Evolutionary conservation across 139 green algal species (phyloP), one percentile per base, ranked within the genome.

Genomic region (Coelastrella sp.): DNA sequence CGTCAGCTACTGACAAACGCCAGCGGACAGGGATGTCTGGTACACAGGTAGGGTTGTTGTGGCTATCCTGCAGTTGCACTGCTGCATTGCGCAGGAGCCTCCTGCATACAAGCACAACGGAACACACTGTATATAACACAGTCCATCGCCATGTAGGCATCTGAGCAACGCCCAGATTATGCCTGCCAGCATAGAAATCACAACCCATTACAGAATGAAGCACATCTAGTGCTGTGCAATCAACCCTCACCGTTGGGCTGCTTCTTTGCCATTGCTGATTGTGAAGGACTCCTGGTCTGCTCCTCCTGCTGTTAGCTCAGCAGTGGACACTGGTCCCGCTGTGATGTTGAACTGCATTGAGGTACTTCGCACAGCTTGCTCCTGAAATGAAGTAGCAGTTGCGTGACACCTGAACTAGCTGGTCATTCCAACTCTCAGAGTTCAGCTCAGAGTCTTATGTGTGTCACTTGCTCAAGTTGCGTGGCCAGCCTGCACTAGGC

Each of bases 61-160:
- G 73, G 11, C 23, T 72, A 73, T 96, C 93, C 21, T 45, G 57
- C 71, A 96, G 87, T 86, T 96, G 93, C 34, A 89, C 71, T 17
- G 77, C 92, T 4, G 86, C 89, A 0, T 63, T 67, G 5, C 71
- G 53, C 40, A 95, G 84, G 69, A 95, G 45, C 8, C 85, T 43
- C 15, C 86, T 81, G 76, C 81, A 85, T 41, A 57, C 45, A 57
- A 13, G 45, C n/a, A 57, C 45, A 57, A 23, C 45, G 11, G 15
- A 57, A 57, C 45, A 57, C n/a, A n/a, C n/a, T n/a, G n/a, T n/a
- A n/a, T n/a, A n/a, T n/a, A n/a, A n/a, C n/a, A n/a, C n/a, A n/a
- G n/a, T n/a, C n/a, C n/a, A n/a, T n/a, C n/a, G n/a, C n/a, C n/a
- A n/a, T n/a, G n/a, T n/a, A n/a, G n/a, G n/a, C n/a, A n/a, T n/a